Evolutionary conservation across 371 early-diverging fungal species (phyloP).

Genomic region (Mucor indicus): DNA sequence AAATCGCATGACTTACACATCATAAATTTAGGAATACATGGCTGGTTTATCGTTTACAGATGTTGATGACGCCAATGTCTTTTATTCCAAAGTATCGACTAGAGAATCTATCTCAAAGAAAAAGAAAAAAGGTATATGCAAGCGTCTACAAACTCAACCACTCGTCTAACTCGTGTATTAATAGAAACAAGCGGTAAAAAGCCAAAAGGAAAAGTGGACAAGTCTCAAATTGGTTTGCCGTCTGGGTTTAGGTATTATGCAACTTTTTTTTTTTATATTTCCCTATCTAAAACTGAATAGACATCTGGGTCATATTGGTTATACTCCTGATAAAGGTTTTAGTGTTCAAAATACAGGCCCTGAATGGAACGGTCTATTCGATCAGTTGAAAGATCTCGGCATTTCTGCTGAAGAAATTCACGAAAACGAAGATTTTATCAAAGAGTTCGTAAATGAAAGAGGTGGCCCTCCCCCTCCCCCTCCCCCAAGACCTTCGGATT

Average conservation of each 20-base stretch:
- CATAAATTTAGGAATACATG: slow-evolving; percentile 55
- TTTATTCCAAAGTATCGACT: slow-evolving; percentile 66
- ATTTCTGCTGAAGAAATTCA: slow-evolving; percentile 43
- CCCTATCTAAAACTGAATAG: slow-evolving; percentile 24
- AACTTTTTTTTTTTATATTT: no score
- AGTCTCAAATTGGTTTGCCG: slow-evolving; percentile 75
- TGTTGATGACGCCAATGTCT: slow-evolving; percentile 74
- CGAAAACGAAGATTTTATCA: slow-evolving; percentile 46
- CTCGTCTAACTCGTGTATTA: neutral
- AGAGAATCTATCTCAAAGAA: slow-evolving; percentile 43
- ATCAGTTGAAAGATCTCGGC: slow-evolving; percentile 44
- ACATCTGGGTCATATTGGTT: slow-evolving; percentile 80
- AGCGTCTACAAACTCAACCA: neutral
- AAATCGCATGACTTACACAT: neutral
- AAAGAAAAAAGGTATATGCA: slow-evolving; percentile 38
- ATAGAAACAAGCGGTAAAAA: slow-evolving; percentile 31
- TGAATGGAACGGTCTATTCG: slow-evolving; percentile 74
- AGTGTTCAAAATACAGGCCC: slow-evolving; percentile 79
- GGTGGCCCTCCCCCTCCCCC: slow-evolving; percentile 32
- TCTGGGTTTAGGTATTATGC: slow-evolving; percentile 76
- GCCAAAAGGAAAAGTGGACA: slow-evolving; percentile 57
- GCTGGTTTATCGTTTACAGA: slow-evolving; percentile 87
- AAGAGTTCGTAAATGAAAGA: slow-evolving; percentile 43
- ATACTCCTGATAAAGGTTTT: slow-evolving; percentile 79
- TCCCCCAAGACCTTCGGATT: slow-evolving; percentile 18